phyloP scores from a whole-genome alignment of 2,329 filamentous ascomycete genomes.

The Ceratocystis destructans region DNA sequence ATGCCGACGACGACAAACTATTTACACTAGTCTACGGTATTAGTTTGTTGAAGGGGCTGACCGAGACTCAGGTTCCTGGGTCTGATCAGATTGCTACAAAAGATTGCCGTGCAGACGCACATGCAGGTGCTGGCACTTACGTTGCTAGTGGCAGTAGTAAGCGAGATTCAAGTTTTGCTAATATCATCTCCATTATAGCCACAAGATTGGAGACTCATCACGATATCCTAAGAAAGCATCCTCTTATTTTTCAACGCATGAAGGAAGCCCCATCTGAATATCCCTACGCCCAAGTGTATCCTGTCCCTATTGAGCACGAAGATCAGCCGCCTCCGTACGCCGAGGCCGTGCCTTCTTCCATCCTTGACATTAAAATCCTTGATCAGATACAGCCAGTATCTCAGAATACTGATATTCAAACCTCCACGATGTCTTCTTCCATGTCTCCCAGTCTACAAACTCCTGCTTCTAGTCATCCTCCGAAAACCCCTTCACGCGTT shows the following conservation, averaged over 20 bases:
- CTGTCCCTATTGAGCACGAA: slow-evolving; percentile 18
- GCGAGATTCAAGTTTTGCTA: slow-evolving; percentile 15
- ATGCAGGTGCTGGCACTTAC: neutral
- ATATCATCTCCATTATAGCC: slow-evolving; percentile 17
- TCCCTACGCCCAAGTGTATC: slow-evolving; percentile 16
- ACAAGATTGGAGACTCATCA: slow-evolving; percentile 15
- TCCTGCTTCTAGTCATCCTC: slow-evolving; percentile 20
- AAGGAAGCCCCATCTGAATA: slow-evolving; percentile 11
- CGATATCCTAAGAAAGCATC: slow-evolving; percentile 13
- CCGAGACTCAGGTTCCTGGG: neutral
- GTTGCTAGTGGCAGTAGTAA: neutral
- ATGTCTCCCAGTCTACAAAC: neutral
- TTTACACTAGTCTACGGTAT: slow-evolving; percentile 18
- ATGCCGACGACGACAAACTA: slow-evolving; percentile 10
- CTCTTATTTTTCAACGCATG: slow-evolving; percentile 12
- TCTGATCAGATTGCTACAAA: neutral
- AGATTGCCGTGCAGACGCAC: slow-evolving; percentile 4
- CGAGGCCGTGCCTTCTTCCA: slow-evolving; percentile 17
- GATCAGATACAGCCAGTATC: neutral
- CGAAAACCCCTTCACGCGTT: slow-evolving; percentile 35
- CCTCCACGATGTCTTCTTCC: neutral
- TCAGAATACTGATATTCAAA: neutral
- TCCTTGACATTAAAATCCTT: slow-evolving; percentile 5
- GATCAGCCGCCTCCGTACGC: slow-evolving; percentile 19
- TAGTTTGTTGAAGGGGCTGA: slow-evolving; percentile 12